These are phyloP conservation scores for Silybum marianum DNA, from an alignment of 129 eudicot species.

Conservation along the genomic window DNA sequence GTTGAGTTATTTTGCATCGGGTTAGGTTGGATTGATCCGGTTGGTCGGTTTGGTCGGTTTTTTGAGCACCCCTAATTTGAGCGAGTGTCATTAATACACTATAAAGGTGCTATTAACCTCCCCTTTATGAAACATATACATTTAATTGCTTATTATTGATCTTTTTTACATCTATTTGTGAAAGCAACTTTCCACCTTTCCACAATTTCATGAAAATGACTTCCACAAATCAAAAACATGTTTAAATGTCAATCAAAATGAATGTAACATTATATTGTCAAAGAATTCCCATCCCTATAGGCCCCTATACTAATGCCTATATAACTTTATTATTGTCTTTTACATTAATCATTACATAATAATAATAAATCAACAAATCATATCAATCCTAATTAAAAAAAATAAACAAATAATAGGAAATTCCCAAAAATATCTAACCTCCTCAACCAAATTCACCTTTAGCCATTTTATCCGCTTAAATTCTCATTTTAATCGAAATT, in stretches of 20 bases:
- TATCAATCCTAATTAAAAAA: not conserved
- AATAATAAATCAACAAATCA: slow-evolving; percentile 24
- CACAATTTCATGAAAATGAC: slow-evolving; percentile 34
- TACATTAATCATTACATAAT: slow-evolving; percentile 24
- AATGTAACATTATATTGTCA: not conserved
- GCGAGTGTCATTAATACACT: too few relatives aligned
- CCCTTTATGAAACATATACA: slow-evolving; percentile 46
- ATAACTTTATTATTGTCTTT: slow-evolving; percentile 21
- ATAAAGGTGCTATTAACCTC: too few relatives aligned
- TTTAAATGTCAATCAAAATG: not conserved
- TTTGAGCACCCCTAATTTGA: too few relatives aligned
- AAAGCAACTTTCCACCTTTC: slow-evolving; percentile 35
- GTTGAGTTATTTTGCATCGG: too few relatives aligned
- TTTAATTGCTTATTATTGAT: slow-evolving; percentile 20
- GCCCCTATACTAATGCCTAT: not conserved
- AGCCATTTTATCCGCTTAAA: too few relatives aligned
- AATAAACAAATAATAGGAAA: not conserved
- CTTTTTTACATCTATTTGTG: slow-evolving; percentile 21
- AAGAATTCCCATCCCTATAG: not conserved
- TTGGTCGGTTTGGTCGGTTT: too few relatives aligned
- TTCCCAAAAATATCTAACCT: not conserved
- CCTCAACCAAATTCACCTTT: too few relatives aligned
- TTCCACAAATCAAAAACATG: slow-evolving; percentile 13
- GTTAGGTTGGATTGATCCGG: too few relatives aligned
- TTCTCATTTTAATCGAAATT: too few relatives aligned